Evolutionary conservation across 2,329 filamentous ascomycete species (phyloP), one percentile per base, ranked within the genome.

Genomic region (Neonectria sp.): DNA sequence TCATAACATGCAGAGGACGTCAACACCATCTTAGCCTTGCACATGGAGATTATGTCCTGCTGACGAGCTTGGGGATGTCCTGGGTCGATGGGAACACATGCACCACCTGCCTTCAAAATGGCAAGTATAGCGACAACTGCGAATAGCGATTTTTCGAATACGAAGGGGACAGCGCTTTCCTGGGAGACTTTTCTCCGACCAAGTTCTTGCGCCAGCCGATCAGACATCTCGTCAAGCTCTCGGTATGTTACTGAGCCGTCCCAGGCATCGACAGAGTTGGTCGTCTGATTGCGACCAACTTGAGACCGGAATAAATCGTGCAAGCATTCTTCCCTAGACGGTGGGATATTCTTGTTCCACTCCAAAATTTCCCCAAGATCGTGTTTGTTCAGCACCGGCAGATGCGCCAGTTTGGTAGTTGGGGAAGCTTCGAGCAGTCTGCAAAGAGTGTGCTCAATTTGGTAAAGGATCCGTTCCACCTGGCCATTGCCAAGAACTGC

Each of bases 141-240:
- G 53, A 53, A 63, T 7, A 58, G 46, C 8, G 60, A 63, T 35
- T 63, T 63, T 17, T 63, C 60, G 17, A 63, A 51, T 17, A 45
- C 51, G 25, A 33, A 51, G 5, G 60, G 60, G 15, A 63, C 53
- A 15, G 57, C 11, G 24, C 35, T 63, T 31, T 56, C 60, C 1
- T 46, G 11, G 12, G 27, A 35, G 6, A 63, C 53, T 45, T 53
- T 53, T 6, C 35, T 29, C 6, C 37, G 33, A 8, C 35, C 33
- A 25, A 63, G 45, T 13, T 43, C n/a, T 25, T 49, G 51, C 5
- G 60, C 60, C 2, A 60, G 48, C 21, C 46, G 46, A 27, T 29
- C 33, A n/a, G 58, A 27, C 21, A 43, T 25, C 17, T 52, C n/a
- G 29, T 31, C 48, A 24, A 60, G 27, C 17, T 37, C 58, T 17